phyloP scores from a whole-genome alignment of 805 yeast genomes.

The Saccharomyces kudriavzevii region DNA sequence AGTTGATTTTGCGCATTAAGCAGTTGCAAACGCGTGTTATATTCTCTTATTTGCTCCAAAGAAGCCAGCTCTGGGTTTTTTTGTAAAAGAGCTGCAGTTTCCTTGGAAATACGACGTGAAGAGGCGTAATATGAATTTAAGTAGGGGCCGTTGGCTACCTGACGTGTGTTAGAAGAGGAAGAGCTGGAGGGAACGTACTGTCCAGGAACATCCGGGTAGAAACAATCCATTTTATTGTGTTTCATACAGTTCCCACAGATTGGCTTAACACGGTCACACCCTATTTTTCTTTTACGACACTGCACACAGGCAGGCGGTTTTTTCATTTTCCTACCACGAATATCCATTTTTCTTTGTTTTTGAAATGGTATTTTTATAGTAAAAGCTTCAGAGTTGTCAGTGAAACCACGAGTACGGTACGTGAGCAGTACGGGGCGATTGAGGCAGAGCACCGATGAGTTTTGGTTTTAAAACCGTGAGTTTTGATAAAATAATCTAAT shows the following conservation, averaged over 20 bases:
- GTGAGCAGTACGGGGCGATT: constrained; percentile 1
- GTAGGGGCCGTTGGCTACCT: background rate
- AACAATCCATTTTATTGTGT: constrained; percentile 22
- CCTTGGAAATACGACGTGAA: background rate
- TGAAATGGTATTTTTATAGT: background rate
- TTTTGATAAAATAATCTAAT: background rate
- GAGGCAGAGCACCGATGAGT: background rate
- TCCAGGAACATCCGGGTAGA: constrained; percentile 27
- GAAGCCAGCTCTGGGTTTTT: constrained; percentile 22
- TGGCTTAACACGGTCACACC: constrained; percentile 38
- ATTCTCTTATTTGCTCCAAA: constrained; percentile 26
- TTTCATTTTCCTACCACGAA: constrained; percentile 16
- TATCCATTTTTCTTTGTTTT: constrained; percentile 8
- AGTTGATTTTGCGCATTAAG: constrained; percentile 12
- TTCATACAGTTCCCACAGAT: constrained; percentile 34
- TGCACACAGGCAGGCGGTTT: constrained; percentile 29
- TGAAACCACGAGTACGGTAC: constrained; percentile 2
- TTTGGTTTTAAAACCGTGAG: background rate
- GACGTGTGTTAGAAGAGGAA: background rate
- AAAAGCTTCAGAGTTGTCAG: constrained; percentile 2
- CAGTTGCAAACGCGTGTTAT: constrained; percentile 23
- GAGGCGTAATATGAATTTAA: background rate
- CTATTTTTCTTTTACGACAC: constrained; percentile 30
- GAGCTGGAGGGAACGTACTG: constrained; percentile 19
- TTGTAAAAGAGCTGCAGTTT: constrained; percentile 5